Base-by-base conservation (phyloP, 495 filamentous ascomycete genomes). In the Penicillium paxilli region DNA sequence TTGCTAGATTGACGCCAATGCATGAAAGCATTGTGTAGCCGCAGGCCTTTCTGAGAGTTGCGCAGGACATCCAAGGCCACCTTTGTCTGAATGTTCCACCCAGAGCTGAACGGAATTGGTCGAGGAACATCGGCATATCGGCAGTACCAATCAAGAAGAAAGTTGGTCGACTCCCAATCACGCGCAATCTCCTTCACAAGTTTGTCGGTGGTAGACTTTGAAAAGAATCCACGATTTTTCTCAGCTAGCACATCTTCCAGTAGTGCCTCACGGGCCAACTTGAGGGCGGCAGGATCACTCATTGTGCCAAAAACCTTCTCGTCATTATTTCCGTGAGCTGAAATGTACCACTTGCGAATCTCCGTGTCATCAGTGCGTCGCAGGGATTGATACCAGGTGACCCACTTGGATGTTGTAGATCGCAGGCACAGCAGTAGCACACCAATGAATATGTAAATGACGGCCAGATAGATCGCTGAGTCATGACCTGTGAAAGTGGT, bases 21-120 rank as follows among this genome's bases (percentile, higher is more conserved):
- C 30, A 85, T 74, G 60, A 86, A 86, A 4, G 81, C 75, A 59
- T 80, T 85, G 67, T 86, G 83, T n/a, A 84, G 64, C 21, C 75
- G 69, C 4, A 86, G 73, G 9, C 82, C 83, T 60, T 82, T 83
- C 54, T 85, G 81, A 16, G 76, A 73, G 49, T 75, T 75, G 26
- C 71, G 71, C 45, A 85, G 65, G 24, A 69, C 79, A 57, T 85
- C 80, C 22, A 82, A 55, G 12, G 73, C 83, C 1, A 82, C 82
- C 59, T 82, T 81, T 0, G 74, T 73, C 59, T 80, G 77, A 12
- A 83, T 76, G 45, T 85, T 86, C 82, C 83, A 86, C 6, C 77
- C 78, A n/a, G 81, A 80, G 60, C 79, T 84, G 65, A 80, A 86
- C 0, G 80, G 76, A 47, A 82, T 76, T 0, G 83, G 81, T 26